These are phyloP conservation scores for Apiospora phragmitis DNA, from an alignment of 2,329 filamentous ascomycete species.

Conservation along the genomic window DNA sequence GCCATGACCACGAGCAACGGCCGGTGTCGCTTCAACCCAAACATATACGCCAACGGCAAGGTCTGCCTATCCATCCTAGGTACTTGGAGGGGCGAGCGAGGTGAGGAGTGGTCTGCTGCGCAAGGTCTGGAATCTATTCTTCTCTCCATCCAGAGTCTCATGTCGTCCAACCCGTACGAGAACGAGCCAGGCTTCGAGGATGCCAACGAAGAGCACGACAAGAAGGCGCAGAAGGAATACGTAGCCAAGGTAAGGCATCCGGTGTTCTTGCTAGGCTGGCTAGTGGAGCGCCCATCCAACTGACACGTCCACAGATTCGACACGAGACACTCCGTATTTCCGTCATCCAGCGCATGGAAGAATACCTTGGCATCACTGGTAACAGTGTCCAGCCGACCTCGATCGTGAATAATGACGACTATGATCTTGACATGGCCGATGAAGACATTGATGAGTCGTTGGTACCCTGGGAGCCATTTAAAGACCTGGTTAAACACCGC, in stretches of 20 bases:
- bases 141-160: constrained; percentile 92
- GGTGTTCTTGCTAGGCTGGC: neutral
- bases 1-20: constrained; percentile 88
- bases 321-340: constrained; percentile 88
- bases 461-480: constrained; percentile 79
- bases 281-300: neutral
- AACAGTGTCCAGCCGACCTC: constrained; percentile 35
- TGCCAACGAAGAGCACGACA: constrained; percentile 66
- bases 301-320: constrained; percentile 61
- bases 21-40: constrained; percentile 89
- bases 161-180: constrained; percentile 92
- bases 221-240: constrained; percentile 73
- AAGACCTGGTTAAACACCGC: constrained; percentile 84
- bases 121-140: constrained; percentile 94
- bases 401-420: constrained; percentile 36
- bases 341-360: constrained; percentile 82
- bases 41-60: constrained; percentile 89
- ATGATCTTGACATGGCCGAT: constrained; percentile 51
- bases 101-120: constrained; percentile 95
- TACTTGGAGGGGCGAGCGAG: constrained; percentile 90
- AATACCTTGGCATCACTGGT: constrained; percentile 67
- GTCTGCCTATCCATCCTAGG: constrained; percentile 93
- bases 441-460: constrained; percentile 48
- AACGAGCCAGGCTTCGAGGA: constrained; percentile 95
- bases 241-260: constrained; percentile 68